Percentiles rank a stretch among this genome's conserved stretches.
Conservation (phyloP, 2,329 filamentous ascomycete species). For the Acarospora socialis region DNA sequence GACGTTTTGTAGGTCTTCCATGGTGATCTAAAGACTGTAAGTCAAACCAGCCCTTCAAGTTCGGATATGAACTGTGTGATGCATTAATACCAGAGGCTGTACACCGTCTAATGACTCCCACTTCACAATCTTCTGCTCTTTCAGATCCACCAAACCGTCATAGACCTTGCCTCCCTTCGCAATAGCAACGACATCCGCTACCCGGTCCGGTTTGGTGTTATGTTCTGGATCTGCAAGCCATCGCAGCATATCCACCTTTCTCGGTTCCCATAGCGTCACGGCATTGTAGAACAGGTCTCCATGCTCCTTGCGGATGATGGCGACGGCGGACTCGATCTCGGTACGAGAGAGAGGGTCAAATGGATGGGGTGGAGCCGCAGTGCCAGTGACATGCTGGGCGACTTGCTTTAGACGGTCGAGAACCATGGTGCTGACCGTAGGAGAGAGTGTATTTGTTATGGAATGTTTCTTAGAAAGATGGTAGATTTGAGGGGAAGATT, state of each 20-base stretch:
- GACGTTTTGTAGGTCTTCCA: constrained; percentile 75
- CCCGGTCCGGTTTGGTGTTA: constrained; percentile 48
- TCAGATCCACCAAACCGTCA: constrained; percentile 67
- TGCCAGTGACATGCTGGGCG: constrained; percentile 45
- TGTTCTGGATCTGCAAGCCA: constrained; percentile 57
- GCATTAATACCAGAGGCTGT: constrained; percentile 59
- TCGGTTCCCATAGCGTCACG: constrained; percentile 69
- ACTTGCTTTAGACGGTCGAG: constrained; percentile 51
- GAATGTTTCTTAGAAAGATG: not conserved
- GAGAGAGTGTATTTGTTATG: not conserved
- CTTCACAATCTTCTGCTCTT: constrained; percentile 48
- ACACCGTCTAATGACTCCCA: constrained; percentile 66
- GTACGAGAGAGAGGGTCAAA: constrained; percentile 59
- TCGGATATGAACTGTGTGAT: constrained; percentile 1
- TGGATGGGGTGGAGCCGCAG: constrained; percentile 46
- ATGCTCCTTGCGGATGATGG: constrained; percentile 54
- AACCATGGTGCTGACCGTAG: constrained; percentile 34
- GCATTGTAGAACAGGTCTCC: constrained; percentile 70
- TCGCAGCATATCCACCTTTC: constrained; percentile 67
- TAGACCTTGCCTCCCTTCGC: constrained; percentile 64
- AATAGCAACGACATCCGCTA: constrained; percentile 75
- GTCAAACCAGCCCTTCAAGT: constrained; percentile 4
- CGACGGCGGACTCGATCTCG: constrained; percentile 61
- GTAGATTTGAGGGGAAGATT: not conserved
- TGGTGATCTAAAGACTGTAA: constrained; percentile 50